Evolutionary conservation across 2,329 filamentous ascomycete genomes (phyloP), one percentile per base, ranked within the genome.

Genomic region (Xylariaceae sp.): DNA sequence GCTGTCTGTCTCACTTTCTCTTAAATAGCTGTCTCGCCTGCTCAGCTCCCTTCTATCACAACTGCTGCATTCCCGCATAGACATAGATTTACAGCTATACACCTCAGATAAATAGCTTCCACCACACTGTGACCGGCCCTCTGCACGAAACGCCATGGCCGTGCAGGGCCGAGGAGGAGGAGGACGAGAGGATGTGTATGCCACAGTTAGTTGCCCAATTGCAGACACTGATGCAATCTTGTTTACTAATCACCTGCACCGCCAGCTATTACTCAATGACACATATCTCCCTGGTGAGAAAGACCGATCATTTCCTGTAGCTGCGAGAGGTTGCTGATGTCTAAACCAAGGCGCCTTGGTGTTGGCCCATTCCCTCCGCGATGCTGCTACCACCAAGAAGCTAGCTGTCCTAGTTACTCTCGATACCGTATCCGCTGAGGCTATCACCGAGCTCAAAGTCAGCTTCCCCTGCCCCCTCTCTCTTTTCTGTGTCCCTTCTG

Each of bases 281-380:
- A 80, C 80, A 52, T 98, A 98, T 68, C 80, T 98, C 40, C 92
- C 93, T 66, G 91, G 91, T 94, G 75, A 61, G 70, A 66, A 44
- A n/a, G n/a, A n/a, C n/a, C n/a, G n/a, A n/a, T n/a, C n/a, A n/a
- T n/a, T n/a, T n/a, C n/a, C n/a, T 49, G 40, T 35, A 40, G 32
- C 43, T 44, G 40, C 51, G 23, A 42, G 43, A 37, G 40, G 20
- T 38, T 22, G 49, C 50, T 44, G 48, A 44, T 27, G 40, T 36
- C 20, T 41, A 4, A 53, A 3, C 55, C 29, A 56, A 95, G 92
- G 93, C 66, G 92, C 91, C 49, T 82, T 93, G 58, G 91, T 98
- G 37, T 82, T 98, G 53, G 91, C 90, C 50, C 91, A 97, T 72
- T 97, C 93, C 25, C 74, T 98, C 46, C 86, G 88, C 68, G 93